Evolutionary conservation across 2,329 filamentous ascomycete species (phyloP), one percentile per base, ranked within the genome.

Genomic region (Alternaria brassicae): DNA sequence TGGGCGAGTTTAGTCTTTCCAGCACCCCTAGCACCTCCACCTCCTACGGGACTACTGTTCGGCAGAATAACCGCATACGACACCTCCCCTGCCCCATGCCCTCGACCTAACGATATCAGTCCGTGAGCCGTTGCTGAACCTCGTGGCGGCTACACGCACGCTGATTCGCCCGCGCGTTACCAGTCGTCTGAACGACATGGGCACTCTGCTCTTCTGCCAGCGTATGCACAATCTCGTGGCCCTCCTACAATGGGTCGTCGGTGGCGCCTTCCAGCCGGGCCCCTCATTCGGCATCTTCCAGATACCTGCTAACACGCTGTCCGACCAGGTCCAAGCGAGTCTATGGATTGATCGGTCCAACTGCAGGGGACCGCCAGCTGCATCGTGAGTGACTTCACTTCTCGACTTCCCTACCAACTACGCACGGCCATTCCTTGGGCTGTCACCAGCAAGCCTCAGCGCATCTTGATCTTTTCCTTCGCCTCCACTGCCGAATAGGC

Each of bases 151-250:
- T 56, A 57, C 53, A 56, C 64, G 60, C 49, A 41, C 52, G 61
- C 66, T 59, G 63, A 72, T 72, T 72, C 66, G 69, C 60, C 71
- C 65, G 63, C 53, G 51, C 53, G 17, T 32, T 58, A 40, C 53
- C 53, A 56, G 44, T 67, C 60, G 57, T 71, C 56, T 66, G 58
- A 73, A 72, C 65, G 66, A 66, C 65, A 72, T 71, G 69, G 63
- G 65, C 67, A 61, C 59, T 61, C 47, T 69, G 57, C 63, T 66
- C 66, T 65, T 53, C 53, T 64, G 68, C 68, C 71, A 70, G 62
- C 64, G 56, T 66, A 70, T 73, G 72, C 73, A 72, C 58, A 62
- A 66, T 71, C 71, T 77, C 72, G 73, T 73, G 71, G 71, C 68
- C 72, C 61, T 70, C 69, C 71, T 60, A 65, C 62, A 67, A 72